Evolutionary conservation across 164 flowering plant species (phyloP).

Genomic region (Echeveria elegans): DNA sequence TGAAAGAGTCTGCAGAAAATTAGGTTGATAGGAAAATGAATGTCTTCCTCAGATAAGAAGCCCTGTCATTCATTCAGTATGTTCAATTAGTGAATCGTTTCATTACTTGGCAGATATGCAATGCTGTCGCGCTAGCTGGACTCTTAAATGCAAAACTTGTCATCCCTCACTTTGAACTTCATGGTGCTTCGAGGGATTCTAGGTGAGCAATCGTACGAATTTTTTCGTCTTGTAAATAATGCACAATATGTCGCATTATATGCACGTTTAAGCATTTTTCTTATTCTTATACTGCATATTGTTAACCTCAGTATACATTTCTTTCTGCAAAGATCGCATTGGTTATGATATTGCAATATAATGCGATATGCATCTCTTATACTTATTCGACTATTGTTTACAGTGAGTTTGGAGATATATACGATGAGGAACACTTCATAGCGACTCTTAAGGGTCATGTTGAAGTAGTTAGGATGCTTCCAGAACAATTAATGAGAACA

Average conservation of each 20-base stretch:
- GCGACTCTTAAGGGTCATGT: conserved; percentile 45
- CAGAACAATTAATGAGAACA: conserved; percentile 41
- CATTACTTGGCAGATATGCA: conserved; percentile 54
- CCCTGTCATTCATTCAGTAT: too few relatives aligned
- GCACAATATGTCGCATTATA: not conserved
- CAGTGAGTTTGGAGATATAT: conserved; percentile 67
- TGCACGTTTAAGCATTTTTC: too few relatives aligned
- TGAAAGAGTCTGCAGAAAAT: not conserved
- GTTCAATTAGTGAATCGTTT: not conserved
- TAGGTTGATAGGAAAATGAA: not conserved
- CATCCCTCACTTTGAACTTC: conserved; percentile 41
- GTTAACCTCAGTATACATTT: too few relatives aligned
- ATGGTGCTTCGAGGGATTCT: not conserved
- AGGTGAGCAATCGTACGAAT: not conserved
- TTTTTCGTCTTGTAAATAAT: not conserved
- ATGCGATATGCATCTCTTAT: not conserved
- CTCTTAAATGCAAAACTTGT: conserved; percentile 64
- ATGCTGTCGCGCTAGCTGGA: conserved; percentile 84
- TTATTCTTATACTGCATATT: too few relatives aligned
- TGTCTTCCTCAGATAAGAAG: too few relatives aligned
- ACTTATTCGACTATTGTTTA: conserved; percentile 8
- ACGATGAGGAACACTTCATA: conserved; percentile 60
- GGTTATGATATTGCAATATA: too few relatives aligned
- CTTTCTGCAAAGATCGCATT: too few relatives aligned
- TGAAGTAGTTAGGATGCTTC: conserved; percentile 52